Percentiles rank a stretch among this genome's conserved stretches.
phyloP scores from a whole-genome alignment of 805 yeast species.

The Lipomyces chichibuensis region DNA sequence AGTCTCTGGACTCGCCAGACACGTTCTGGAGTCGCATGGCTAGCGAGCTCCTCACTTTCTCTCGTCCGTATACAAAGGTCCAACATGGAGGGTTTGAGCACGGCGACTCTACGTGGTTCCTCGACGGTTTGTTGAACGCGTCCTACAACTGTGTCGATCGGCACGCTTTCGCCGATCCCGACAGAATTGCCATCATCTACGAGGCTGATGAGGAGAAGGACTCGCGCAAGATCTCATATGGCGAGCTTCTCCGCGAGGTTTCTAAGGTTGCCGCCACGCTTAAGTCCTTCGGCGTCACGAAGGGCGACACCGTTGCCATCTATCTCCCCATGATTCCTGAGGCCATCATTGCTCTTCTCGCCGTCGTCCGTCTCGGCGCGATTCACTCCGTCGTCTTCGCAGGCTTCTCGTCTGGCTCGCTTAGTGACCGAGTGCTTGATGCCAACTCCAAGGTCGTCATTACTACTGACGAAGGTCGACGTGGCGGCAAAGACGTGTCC shows the following conservation, averaged over 20 bases:
- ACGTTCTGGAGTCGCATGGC: conserved; percentile 81
- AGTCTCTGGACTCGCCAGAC: conserved; percentile 79
- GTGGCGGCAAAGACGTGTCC: conserved; percentile 92
- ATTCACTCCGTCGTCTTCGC: conserved; percentile 96
- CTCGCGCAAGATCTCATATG: conserved; percentile 75
- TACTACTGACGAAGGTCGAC: conserved; percentile 92
- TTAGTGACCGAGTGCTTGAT: conserved; percentile 85
- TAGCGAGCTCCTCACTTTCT: conserved; percentile 74
- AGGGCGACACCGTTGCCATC: conserved; percentile 96
- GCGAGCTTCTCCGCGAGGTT: conserved; percentile 82
- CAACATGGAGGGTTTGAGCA: conserved; percentile 63
- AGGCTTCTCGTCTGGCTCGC: conserved; percentile 92
- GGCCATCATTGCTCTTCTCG: conserved; percentile 91
- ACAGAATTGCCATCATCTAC: conserved; percentile 70
- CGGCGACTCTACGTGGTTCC: conserved; percentile 91
- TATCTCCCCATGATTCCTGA: conserved; percentile 98
- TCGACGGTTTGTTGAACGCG: conserved; percentile 92
- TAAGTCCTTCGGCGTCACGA: conserved; percentile 79
- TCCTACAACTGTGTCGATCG: conserved; percentile 92
- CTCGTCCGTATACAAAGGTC: conserved; percentile 69
- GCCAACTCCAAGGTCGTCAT: conserved; percentile 84
- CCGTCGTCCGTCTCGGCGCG: conserved; percentile 92
- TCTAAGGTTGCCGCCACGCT: conserved; percentile 84
- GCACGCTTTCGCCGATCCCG: conserved; percentile 86
- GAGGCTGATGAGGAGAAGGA: conserved; percentile 91